phyloP scores from a whole-genome alignment of 805 yeast species.

The Torulaspora gathmanii region DNA sequence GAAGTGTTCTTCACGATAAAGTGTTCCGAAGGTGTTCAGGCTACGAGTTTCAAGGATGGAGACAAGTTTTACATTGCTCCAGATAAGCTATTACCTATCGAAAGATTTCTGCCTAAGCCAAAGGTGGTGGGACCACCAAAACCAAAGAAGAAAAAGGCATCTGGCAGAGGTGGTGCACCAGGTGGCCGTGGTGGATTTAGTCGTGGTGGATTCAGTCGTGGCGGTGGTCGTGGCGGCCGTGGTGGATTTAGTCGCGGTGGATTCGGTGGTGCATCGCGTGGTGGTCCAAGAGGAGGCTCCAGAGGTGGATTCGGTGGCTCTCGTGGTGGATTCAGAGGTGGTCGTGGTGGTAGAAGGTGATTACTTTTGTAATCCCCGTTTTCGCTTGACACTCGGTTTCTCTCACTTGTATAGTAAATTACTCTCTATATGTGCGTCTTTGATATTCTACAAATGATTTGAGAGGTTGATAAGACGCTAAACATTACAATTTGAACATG shows the following conservation, averaged over 20 bases:
- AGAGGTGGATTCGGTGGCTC: constrained; percentile 16
- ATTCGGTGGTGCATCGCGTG: constrained; percentile 26
- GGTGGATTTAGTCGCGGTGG: constrained; percentile 40
- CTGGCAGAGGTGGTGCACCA: constrained; percentile 50
- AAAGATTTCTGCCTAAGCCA: constrained; percentile 95
- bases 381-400: constrained; percentile 4
- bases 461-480: neutral
- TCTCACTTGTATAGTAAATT: constrained; percentile 14
- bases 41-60: constrained; percentile 87
- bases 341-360: constrained; percentile 26
- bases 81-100: constrained; percentile 91
- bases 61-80: constrained; percentile 95
- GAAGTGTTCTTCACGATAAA: constrained; percentile 97
- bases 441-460: neutral
- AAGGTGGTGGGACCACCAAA: constrained; percentile 80
- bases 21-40: constrained; percentile 94
- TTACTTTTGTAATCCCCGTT: neutral
- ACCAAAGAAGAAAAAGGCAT: constrained; percentile 60
- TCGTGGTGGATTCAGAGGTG: constrained; percentile 14
- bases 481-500: neutral
- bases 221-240: constrained; percentile 42
- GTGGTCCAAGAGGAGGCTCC: constrained; percentile 15
- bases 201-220: constrained; percentile 46
- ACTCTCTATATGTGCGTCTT: constrained; percentile 8
- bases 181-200: constrained; percentile 45